phyloP scores from a whole-genome alignment of 306 rosid genomes.

The Medicago arabica region DNA sequence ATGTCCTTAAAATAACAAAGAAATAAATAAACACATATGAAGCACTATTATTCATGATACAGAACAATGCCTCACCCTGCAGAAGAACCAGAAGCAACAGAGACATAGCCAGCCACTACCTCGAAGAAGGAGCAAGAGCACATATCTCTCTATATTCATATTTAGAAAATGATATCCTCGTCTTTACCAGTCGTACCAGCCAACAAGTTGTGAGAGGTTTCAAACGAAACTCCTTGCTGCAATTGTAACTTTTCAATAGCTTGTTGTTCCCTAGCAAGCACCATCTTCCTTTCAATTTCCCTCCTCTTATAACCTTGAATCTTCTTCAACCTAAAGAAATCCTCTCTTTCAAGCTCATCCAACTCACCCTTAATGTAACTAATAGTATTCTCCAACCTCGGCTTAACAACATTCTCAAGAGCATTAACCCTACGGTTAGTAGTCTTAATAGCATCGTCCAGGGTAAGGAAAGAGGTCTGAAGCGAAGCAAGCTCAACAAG shows the following conservation, averaged over 20 bases:
- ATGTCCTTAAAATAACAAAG: conserved; percentile 38
- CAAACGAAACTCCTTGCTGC: conserved; percentile 62
- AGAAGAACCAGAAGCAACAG: conserved; percentile 19
- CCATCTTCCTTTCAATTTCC: conserved; percentile 76
- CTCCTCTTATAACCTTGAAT: conserved; percentile 87
- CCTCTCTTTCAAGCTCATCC: conserved; percentile 97
- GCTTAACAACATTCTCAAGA: conserved; percentile 89
- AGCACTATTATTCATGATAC: conserved; percentile 49
- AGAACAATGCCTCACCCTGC: conserved; percentile 31
- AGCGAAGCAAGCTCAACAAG: conserved; percentile 97
- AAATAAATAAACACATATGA: conserved; percentile 43
- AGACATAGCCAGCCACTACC: conserved; percentile 29
- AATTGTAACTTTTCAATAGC: conserved; percentile 57
- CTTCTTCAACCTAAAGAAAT: conserved; percentile 95
- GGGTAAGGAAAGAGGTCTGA: conserved; percentile 92
- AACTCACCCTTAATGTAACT: conserved; percentile 85
- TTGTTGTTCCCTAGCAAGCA: conserved; percentile 70
- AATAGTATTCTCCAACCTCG: conserved; percentile 85
- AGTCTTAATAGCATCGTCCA: conserved; percentile 91
- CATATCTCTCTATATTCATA: conserved; percentile 21
- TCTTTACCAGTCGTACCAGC: conserved; percentile 62
- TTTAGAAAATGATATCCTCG: conserved; percentile 80
- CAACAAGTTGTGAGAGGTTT: conserved; percentile 67
- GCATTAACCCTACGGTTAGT: conserved; percentile 96
- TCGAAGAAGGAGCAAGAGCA: conserved; percentile 38